A percentile compares a stretch with the other conserved stretches of the same genome.
Evolutionary conservation across 148 eudicot genomes (phyloP).

Genomic region (Pharnaceum exiguum): DNA sequence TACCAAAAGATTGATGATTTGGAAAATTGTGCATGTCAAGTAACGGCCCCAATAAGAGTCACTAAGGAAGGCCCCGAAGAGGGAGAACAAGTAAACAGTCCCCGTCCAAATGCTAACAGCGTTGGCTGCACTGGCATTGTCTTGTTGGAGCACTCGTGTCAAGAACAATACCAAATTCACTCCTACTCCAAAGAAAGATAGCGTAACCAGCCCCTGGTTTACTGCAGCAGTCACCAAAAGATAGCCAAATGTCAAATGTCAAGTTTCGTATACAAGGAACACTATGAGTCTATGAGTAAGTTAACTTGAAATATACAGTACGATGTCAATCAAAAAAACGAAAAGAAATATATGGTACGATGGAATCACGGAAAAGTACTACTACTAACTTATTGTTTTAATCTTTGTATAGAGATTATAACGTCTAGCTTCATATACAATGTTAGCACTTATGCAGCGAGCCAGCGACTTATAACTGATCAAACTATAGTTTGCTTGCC

Average conservation of each 20-base stretch:
- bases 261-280: too few relatives aligned
- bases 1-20: conserved; percentile 63
- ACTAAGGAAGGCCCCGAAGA: conserved; percentile 87
- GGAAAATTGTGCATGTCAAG: conserved; percentile 75
- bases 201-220: conserved; percentile 84
- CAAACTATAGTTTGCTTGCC: too few relatives aligned
- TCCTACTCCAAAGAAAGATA: conserved; percentile 88
- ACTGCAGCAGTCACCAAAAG: conserved; percentile 27
- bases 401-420: too few relatives aligned
- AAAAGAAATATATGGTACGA: too few relatives aligned
- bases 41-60: conserved; percentile 98
- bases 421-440: too few relatives aligned
- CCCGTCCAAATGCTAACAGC: conserved; percentile 94
- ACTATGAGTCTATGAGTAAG: neutral
- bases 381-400: too few relatives aligned
- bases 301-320: too few relatives aligned
- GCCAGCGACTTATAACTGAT: too few relatives aligned
- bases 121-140: conserved; percentile 82
- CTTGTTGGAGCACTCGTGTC: conserved; percentile 72
- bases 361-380: too few relatives aligned
- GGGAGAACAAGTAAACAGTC: conserved; percentile 81
- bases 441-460: too few relatives aligned
- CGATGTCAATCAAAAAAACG: too few relatives aligned
- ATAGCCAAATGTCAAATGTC: neutral
- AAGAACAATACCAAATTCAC: conserved; percentile 87